Percentiles rank a stretch among this genome's conserved stretches.
Conservation (phyloP, 495 filamentous ascomycete genomes). For the Aspergillus leporis region DNA sequence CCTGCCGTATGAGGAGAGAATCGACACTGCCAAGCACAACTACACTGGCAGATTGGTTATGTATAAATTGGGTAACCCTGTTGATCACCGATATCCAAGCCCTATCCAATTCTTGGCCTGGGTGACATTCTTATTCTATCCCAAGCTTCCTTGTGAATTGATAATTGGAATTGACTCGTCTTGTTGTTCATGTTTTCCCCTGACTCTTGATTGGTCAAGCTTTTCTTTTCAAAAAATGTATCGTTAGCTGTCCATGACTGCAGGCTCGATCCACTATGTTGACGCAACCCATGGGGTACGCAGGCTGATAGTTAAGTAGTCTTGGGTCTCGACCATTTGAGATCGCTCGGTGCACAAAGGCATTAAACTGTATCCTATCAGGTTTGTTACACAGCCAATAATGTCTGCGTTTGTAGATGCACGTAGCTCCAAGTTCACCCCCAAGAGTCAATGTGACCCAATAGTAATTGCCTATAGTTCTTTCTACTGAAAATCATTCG, state of each 20-base stretch:
- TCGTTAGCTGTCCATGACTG: not conserved
- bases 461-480: not conserved
- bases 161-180: not conserved
- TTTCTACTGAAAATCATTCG: not conserved
- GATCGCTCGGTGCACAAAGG: not conserved
- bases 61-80: conserved; percentile 4
- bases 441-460: too few species aligned
- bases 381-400: not conserved
- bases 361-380: not conserved
- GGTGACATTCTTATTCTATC: not conserved
- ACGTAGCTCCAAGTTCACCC: too few species aligned
- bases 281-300: conserved; percentile 2
- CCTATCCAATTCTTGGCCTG: conserved; percentile 2
- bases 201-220: not conserved
- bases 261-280: not conserved
- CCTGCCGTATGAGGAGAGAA: conserved; percentile 3
- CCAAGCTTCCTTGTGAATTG: not conserved
- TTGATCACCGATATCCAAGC: conserved; percentile 3
- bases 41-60: not conserved
- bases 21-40: conserved; percentile 1
- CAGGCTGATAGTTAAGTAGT: not conserved
- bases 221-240: too few species aligned
- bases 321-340: not conserved
- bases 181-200: not conserved
- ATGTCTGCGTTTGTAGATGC: not conserved